A percentile compares a stretch with the other conserved stretches of the same genome.
Evolutionary conservation across 306 rosid species (phyloP).

Genomic region (Pachyrhizus erosus): DNA sequence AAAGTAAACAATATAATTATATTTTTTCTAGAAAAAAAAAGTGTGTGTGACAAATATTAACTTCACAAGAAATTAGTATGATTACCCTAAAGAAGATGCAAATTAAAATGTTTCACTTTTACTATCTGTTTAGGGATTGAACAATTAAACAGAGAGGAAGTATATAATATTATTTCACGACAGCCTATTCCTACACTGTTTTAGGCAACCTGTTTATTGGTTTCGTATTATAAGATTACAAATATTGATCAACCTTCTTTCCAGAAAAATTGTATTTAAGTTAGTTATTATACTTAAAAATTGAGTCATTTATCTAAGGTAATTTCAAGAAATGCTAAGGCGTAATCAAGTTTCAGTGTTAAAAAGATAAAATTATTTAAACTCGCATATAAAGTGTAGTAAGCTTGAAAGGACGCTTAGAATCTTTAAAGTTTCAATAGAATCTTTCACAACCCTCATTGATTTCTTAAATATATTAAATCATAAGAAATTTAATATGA

Average conservation of each 20-base stretch:
- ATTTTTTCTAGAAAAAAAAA: too few relatives aligned
- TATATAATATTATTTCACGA: background rate
- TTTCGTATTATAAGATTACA: background rate
- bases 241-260: background rate
- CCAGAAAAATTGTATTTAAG: background rate
- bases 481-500: background rate
- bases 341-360: background rate
- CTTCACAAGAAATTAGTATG: background rate
- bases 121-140: background rate
- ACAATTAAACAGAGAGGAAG: background rate
- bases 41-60: too few relatives aligned
- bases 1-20: too few relatives aligned
- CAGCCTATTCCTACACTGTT: background rate
- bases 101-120: too few relatives aligned
- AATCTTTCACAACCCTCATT: background rate
- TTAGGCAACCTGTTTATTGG: background rate
- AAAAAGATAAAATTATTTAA: too few relatives aligned
- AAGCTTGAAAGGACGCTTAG: constrained; percentile 2
- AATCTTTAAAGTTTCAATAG: background rate
- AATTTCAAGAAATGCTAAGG: too few relatives aligned
- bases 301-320: background rate
- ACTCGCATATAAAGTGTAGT: background rate
- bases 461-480: background rate
- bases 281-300: background rate
- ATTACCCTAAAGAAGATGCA: too few relatives aligned